Percentiles rank a stretch among this genome's conserved stretches.
Evolutionary conservation across 305 asterid species (phyloP).

Genomic region (Fraxinus velutina): DNA sequence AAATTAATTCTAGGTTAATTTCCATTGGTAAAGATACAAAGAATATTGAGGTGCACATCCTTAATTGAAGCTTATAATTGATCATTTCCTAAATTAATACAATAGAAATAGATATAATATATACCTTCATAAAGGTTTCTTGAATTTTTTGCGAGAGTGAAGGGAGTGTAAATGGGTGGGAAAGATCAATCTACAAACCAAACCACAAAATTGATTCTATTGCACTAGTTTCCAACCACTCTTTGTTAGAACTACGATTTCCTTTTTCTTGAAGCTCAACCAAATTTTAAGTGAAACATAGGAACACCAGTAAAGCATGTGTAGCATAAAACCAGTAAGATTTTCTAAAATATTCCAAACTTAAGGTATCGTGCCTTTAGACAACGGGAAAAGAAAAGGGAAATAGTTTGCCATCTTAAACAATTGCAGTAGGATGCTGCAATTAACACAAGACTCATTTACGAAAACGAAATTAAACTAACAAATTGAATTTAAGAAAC

Average conservation of each 20-base stretch:
- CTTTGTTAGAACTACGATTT: not conserved
- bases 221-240: not conserved
- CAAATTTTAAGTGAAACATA: not conserved
- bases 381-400: too few relatives aligned
- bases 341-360: too few relatives aligned
- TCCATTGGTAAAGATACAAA: not conserved
- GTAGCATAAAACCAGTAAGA: not conserved
- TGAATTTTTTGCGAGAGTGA: not conserved
- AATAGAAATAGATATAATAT: not conserved
- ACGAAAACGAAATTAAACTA: not conserved
- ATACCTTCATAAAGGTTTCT: not conserved
- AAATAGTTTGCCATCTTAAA: too few relatives aligned
- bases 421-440: not conserved
- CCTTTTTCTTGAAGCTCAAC: not conserved
- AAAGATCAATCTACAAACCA: not conserved
- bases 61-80: not conserved
- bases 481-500: not conserved
- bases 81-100: not conserved
- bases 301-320: not conserved
- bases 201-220: not conserved
- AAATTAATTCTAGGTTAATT: slow-evolving; percentile 2
- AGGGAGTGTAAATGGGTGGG: not conserved
- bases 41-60: not conserved
- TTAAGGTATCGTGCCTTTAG: too few relatives aligned
- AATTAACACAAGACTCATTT: not conserved